These are phyloP conservation scores for Coemansia sp. DNA, from an alignment of 192 early-diverging fungal genomes.

Conservation along the genomic window DNA sequence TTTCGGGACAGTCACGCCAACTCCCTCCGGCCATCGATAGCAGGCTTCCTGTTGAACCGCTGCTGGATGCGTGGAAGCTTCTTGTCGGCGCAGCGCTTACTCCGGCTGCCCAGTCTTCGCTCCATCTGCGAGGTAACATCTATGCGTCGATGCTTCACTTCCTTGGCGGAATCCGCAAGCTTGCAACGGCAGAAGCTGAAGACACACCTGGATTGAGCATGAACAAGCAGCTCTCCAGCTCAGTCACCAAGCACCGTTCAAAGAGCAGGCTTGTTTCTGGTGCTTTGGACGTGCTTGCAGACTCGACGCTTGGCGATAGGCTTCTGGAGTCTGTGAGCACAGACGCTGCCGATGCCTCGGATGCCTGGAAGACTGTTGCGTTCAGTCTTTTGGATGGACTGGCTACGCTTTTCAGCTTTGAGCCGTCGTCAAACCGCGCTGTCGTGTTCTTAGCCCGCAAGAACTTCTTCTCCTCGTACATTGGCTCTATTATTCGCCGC, in stretches of 20 bases:
- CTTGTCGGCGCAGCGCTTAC: constrained; percentile 65
- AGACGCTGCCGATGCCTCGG: constrained; percentile 82
- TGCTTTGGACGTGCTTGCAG: constrained; percentile 39
- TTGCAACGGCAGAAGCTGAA: constrained; percentile 29
- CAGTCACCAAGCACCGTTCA: neutral
- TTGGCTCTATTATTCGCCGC: constrained; percentile 59
- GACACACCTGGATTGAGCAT: constrained; percentile 9
- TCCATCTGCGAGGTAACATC: constrained; percentile 71
- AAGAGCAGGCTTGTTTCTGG: constrained; percentile 50
- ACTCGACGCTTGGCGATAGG: constrained; percentile 61
- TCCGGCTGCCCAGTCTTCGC: constrained; percentile 56
- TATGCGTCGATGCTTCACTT: constrained; percentile 76
- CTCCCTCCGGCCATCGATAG: constrained; percentile 50
- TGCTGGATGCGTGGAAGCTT: constrained; percentile 53
- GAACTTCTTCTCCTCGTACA: constrained; percentile 59
- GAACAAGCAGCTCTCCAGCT: constrained; percentile 10
- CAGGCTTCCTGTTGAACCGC: constrained; percentile 57
- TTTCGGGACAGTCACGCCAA: constrained; percentile 44
- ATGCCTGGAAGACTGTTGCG: constrained; percentile 83
- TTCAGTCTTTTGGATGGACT: constrained; percentile 76
- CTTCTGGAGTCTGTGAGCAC: constrained; percentile 71
- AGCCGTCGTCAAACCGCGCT: constrained; percentile 50
- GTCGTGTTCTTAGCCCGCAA: constrained; percentile 51
- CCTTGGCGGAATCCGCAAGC: constrained; percentile 54
- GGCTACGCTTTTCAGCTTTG: constrained; percentile 52